A percentile compares a stretch with the other conserved stretches of the same genome.
These are phyloP conservation scores for Amoeboaphelidium protococcarum DNA, from an alignment of 371 early-diverging fungal genomes.

Conservation along the genomic window DNA sequence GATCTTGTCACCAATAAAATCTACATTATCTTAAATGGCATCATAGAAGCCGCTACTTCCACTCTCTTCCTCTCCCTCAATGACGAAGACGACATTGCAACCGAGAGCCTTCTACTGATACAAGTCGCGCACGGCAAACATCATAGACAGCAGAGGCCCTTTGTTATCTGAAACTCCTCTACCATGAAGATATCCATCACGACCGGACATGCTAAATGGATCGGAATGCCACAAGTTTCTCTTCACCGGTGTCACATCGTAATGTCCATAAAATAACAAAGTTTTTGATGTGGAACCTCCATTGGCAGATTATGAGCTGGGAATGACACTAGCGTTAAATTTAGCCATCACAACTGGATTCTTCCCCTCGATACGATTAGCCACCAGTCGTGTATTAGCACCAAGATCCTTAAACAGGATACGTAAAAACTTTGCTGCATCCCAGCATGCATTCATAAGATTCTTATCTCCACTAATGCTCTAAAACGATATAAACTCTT, in stretches of 20 bases:
- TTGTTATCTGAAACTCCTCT: conserved; percentile 32
- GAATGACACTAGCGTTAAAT: conserved; percentile 17
- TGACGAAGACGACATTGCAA: conserved; percentile 42
- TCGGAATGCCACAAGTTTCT: conserved; percentile 23
- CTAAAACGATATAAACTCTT: conserved; percentile 35
- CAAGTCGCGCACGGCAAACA: conserved; percentile 47
- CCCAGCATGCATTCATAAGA: conserved; percentile 38
- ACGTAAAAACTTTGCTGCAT: conserved; percentile 41
- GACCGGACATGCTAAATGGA: conserved; percentile 24
- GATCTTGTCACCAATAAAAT: conserved; percentile 23
- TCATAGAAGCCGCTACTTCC: conserved; percentile 38
- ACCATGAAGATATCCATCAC: neutral
- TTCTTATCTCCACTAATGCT: conserved; percentile 34
- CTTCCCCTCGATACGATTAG: conserved; percentile 17
- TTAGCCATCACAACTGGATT: conserved; percentile 50
- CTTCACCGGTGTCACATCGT: conserved; percentile 48
- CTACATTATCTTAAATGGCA: conserved; percentile 18
- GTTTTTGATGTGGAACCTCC: conserved; percentile 12
- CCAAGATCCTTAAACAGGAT: conserved; percentile 39
- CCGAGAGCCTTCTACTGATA: conserved; percentile 22
- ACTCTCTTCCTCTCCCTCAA: conserved; percentile 63
- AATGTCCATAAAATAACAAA: conserved; percentile 53
- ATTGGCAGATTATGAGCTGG: conserved; percentile 4
- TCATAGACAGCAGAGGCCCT: conserved; percentile 44
- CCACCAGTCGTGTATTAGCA: conserved; percentile 29